phyloP scores from a whole-genome alignment of 2,329 filamentous ascomycete genomes.

The Neopestalotiopsis sp. region DNA sequence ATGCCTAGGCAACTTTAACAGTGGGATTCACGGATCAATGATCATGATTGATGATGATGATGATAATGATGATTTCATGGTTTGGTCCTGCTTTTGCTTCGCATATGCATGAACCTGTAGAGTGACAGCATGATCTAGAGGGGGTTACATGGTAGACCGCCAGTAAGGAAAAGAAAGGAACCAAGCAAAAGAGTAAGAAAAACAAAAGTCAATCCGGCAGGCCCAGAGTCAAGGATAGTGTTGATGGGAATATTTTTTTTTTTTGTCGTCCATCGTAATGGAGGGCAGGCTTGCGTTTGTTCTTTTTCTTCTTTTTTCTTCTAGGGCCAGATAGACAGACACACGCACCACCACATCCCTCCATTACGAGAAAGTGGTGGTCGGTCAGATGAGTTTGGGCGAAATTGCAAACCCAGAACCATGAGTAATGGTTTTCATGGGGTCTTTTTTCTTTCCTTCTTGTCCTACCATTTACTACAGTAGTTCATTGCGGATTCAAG shows the following conservation, averaged over 20 bases:
- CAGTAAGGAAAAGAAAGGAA: not conserved
- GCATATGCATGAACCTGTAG: not conserved
- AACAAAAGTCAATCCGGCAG: not conserved
- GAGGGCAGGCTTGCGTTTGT: too few relatives aligned
- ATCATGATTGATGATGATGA: too few relatives aligned
- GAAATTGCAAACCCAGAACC: too few relatives aligned
- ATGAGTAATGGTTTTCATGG: too few relatives aligned
- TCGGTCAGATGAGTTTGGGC: too few relatives aligned
- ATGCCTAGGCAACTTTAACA: not conserved
- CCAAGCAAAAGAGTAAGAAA: not conserved
- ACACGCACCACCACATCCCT: too few relatives aligned
- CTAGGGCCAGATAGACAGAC: too few relatives aligned
- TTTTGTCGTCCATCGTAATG: slow-evolving; percentile 27
- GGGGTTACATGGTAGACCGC: not conserved
- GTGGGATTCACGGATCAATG: not conserved
- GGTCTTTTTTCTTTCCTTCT: too few relatives aligned
- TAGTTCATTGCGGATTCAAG: not conserved
- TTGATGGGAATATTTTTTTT: not conserved
- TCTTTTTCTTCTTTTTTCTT: too few relatives aligned
- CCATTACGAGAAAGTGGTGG: too few relatives aligned
- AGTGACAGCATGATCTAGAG: slow-evolving; percentile 1
- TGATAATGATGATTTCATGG: not conserved
- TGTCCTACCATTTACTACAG: too few relatives aligned
- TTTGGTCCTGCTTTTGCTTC: not conserved
- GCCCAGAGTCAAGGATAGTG: not conserved